These are phyloP conservation scores for Aspergillus fischeri DNA, from an alignment of 2,329 filamentous ascomycete genomes.

Conservation along the genomic window DNA sequence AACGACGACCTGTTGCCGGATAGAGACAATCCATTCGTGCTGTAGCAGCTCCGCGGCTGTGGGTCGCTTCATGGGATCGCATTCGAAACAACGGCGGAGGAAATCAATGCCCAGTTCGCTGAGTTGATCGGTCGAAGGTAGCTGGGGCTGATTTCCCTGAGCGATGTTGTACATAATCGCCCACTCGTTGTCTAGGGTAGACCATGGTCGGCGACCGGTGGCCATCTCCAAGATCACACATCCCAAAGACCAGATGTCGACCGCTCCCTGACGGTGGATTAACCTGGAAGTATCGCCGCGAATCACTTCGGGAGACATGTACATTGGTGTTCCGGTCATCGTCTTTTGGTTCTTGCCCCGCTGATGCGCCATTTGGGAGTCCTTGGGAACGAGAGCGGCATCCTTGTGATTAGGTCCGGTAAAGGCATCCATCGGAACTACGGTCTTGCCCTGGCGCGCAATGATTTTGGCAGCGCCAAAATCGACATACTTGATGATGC, in stretches of 20 bases:
- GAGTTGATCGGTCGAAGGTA: slow-evolving; percentile 78
- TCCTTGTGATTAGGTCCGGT: slow-evolving; percentile 42
- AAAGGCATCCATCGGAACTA: slow-evolving; percentile 62
- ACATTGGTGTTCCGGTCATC: slow-evolving; percentile 98
- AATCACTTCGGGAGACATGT: slow-evolving; percentile 99
- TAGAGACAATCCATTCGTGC: slow-evolving; percentile 76
- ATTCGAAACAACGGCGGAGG: slow-evolving; percentile 76
- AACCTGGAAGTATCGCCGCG: slow-evolving; percentile 74
- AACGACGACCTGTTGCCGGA: slow-evolving; percentile 46
- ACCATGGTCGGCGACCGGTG: slow-evolving; percentile 90
- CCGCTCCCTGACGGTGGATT: slow-evolving; percentile 73
- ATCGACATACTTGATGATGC: slow-evolving; percentile 98
- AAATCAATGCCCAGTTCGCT: slow-evolving; percentile 84
- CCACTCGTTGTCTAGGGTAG: slow-evolving; percentile 96
- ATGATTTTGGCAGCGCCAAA: slow-evolving; percentile 98
- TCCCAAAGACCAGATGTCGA: slow-evolving; percentile 94
- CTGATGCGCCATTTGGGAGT: slow-evolving; percentile 26
- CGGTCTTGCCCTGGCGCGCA: slow-evolving; percentile 83
- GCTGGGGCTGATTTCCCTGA: slow-evolving; percentile 85
- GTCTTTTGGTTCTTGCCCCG: slow-evolving; percentile 65
- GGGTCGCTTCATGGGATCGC: slow-evolving; percentile 73
- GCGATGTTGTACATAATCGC: slow-evolving; percentile 99
- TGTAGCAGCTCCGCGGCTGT: slow-evolving; percentile 85
- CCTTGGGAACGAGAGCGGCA: slow-evolving; percentile 23
- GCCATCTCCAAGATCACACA: slow-evolving; percentile 98